A percentile compares a stretch with the other conserved stretches of the same genome.
Conservation (phyloP, 495 filamentous ascomycete species). For the Daldinia grandis region DNA sequence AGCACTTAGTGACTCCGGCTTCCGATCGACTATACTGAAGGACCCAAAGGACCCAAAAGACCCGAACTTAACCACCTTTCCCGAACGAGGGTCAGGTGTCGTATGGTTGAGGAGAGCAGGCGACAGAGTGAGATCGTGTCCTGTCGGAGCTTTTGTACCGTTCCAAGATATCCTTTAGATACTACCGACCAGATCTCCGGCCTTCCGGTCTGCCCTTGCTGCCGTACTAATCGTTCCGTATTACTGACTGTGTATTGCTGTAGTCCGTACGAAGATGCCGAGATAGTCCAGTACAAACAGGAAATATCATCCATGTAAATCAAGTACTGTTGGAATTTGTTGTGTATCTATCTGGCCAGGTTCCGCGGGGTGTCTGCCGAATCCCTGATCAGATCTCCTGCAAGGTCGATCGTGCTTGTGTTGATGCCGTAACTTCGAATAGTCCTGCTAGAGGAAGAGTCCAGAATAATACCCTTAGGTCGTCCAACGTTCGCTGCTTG, state of each 20-base stretch:
- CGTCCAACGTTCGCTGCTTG: neutral
- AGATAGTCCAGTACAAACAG: conserved; percentile 29
- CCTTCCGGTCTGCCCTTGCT: conserved; percentile 11
- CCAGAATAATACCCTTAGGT: neutral
- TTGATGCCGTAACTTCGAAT: conserved; percentile 15
- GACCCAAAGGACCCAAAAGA: neutral
- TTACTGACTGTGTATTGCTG: neutral
- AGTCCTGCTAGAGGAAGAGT: conserved; percentile 1
- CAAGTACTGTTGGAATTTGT: neutral
- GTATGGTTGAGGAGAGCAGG: conserved; percentile 26
- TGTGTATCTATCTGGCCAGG: conserved; percentile 7
- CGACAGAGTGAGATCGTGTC: conserved; percentile 31
- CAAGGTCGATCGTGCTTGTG: conserved; percentile 21
- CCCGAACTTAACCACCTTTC: conserved; percentile 16
- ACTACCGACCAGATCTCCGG: conserved; percentile 25
- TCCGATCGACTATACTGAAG: conserved; percentile 33
- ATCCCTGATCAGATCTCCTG: conserved; percentile 39
- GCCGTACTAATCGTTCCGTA: conserved; percentile 10
- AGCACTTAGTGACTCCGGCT: conserved; percentile 32
- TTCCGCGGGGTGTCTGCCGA: conserved; percentile 9
- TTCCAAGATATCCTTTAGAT: conserved; percentile 30
- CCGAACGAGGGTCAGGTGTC: conserved; percentile 26
- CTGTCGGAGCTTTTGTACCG: conserved; percentile 36
- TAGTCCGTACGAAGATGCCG: conserved; percentile 14
- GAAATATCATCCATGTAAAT: conserved; percentile 34